Base-by-base conservation (phyloP, 768 basidiomycete genomes). In the Hypholoma fasciculare region DNA sequence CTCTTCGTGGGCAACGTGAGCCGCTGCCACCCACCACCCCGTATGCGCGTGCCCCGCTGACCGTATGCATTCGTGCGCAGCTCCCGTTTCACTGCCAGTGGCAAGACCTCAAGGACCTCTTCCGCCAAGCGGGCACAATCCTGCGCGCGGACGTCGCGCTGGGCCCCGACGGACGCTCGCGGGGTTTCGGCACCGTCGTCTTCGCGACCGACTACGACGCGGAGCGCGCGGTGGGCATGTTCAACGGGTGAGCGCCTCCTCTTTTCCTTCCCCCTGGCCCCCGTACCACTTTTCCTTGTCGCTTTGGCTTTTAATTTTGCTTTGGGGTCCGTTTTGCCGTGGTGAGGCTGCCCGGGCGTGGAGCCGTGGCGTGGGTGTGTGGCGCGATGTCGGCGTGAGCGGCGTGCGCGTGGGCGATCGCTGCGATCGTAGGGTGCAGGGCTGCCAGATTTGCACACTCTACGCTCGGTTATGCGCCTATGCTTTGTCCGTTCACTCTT, bases 51-150 rank as follows among this genome's bases (percentile, higher is more conserved):
- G 85, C 1, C 13, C 40, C 39, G 44, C 20, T 56, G 46, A 48
- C 55, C 44, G 30, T 59, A n/a, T 27, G 20, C 39, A 23, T 23
- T 7, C 34, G 30, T 49, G 49, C 48, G 13, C 58, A 94, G 92
- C 83, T 96, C 14, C 94, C 94, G 0, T 95, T 94, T 73, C 94
- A 95, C 65, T 90, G 89, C 64, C 94, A 95, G 74, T 99, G 96
- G 96, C 96, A 98, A 73, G 96, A 98, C 69, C 81, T 99, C 44
- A 98, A 98, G 73, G 96, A 98, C 72, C 81, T 98, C 4, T 96
- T 98, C 69, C 85, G 96, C 26, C 87, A 91, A 61, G 94, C 92
- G 1, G 96, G 96, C 16, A 87, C 90, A 17, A 90, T 98, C 54
- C 76, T 94, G 37, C 86, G 96, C 20, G 96, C 96, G 9, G 94